Base-by-base conservation (phyloP, 2,329 filamentous ascomycete species). In the Penicillium sp. region DNA sequence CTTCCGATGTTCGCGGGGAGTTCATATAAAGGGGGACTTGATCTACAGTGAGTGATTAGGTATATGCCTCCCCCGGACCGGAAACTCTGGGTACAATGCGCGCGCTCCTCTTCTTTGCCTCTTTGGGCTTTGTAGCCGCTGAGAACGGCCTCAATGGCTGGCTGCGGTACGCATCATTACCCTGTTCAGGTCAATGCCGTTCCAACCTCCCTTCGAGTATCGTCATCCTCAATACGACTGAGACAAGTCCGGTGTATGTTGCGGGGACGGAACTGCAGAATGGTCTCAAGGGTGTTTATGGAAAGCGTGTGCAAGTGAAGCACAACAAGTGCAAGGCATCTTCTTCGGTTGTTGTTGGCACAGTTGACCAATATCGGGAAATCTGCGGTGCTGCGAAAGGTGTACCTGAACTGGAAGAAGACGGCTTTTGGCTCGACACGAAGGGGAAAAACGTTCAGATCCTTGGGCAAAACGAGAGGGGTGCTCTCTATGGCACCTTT, bases 401-500 rank as follows among this genome's bases (percentile, higher is more conserved):
- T 3, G 34, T 68, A 6, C 70, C 69, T 2, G 55, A 63, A 13
- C 60, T 75, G 6, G 65, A 66, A 29, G 65, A 68, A 40, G 72
- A 74, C 46, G 86, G 86, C 3, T 89, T 84, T 69, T 86, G 80
- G 75, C 76, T 89, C 31, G 79, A 72, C 59, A 80, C 75, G 6
- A 72, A 72, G 6, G 75, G 72, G 9, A 62, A 71, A 1, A 71
- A 70, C 0, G 79, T 87, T 23, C 73, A 80, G 35, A 88, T 61
- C 16, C 29, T 61, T n/a, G 57, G 57, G 25, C 47, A 55, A 35
- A 56, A 51, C n/a, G 84, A 88, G 64, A 81, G 86, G 0, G 87
- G 85, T 13, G 83, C 85, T 5, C 77, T 90, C 1, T 89, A 89
- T 61, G 87, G 87, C 7, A 78, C 86, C 5, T 89, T 88, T 62